Base-by-base conservation (phyloP, 768 basidiomycete species). In the Calvatia gigantea region DNA sequence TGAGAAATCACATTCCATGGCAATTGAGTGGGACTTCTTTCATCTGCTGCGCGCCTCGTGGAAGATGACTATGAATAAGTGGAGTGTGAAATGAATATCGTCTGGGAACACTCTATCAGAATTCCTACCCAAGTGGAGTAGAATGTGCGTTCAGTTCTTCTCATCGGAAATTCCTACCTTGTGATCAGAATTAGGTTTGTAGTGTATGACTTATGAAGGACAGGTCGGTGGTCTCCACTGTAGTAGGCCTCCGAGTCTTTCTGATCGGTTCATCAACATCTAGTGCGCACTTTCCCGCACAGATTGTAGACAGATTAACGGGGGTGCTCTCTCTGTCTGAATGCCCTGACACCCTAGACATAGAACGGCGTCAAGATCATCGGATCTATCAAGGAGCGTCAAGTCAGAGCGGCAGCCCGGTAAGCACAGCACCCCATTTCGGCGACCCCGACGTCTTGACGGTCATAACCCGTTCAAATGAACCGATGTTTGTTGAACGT, bases 301-400 rank as follows among this genome's bases (percentile, higher is more conserved):
- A 28, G 73, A 72, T 55, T 72, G 71, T 62, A 64, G 64, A 33
- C 66, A 70, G 48, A 68, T 69, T 31, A 69, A 67, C 47, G 71
- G 73, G 9, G 69, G 69, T 46, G 70, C 69, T 1, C 71, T 68
- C 62, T 69, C 66, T 62, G 70, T n/a, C n/a, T 70, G 56, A 73
- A 71, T 60, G 55, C 73, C 56, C 67, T 73, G 25, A 67, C 64
- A 9, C 66, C 65, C 9, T n/a, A n/a, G n/a, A n/a, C n/a, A n/a
- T 60, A 69, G 56, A 68, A 64, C 45, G 65, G 66, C 38, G 65
- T 73, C 28, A 67, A 53, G 14, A 71, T 74, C 59, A 61, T 37
- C 0, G 72, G 73, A 0, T 68, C 73, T 4, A 61, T 69, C n/a
- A 69, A 68, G 45, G 58, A 66, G 31, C 73, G 54, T 50, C 62